These are phyloP conservation scores for Magnusiomyces ingens DNA, from an alignment of 1,139 yeast genomes.

Conservation along the genomic window DNA sequence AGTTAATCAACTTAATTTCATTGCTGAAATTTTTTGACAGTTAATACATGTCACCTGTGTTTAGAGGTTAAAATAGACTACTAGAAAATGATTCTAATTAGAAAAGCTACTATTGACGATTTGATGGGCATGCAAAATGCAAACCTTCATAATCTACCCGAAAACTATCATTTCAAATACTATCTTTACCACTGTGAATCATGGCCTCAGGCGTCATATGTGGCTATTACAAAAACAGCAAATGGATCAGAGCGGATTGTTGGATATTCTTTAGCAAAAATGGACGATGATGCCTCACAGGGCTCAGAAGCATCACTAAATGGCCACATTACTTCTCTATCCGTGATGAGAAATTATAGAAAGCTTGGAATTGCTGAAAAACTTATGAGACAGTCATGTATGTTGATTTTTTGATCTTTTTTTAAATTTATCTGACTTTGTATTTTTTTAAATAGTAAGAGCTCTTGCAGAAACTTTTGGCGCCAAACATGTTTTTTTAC, in stretches of 20 bases:
- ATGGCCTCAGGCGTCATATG: constrained; percentile 98
- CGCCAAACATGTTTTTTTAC: constrained; percentile 81
- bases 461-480: constrained; percentile 77
- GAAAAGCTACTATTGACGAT: constrained; percentile 83
- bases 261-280: constrained; percentile 90
- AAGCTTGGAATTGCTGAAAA: constrained; percentile 93
- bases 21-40: no score
- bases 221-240: constrained; percentile 68
- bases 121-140: constrained; percentile 96
- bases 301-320: constrained; percentile 45
- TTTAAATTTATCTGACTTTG: constrained; percentile 5
- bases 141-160: constrained; percentile 87
- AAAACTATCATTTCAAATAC: constrained; percentile 85
- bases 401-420: neutral
- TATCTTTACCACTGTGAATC: constrained; percentile 88
- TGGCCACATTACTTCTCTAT: constrained; percentile 89
- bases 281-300: constrained; percentile 58
- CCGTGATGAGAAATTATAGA: constrained; percentile 93
- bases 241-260: constrained; percentile 63
- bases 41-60: neutral
- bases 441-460: constrained; percentile 33
- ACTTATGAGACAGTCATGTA: constrained; percentile 74
- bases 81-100: constrained; percentile 53
- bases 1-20: no score
- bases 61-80: neutral